Conservation (phyloP, 306 rosid genomes). For the Heteromeles arbutifolia region DNA sequence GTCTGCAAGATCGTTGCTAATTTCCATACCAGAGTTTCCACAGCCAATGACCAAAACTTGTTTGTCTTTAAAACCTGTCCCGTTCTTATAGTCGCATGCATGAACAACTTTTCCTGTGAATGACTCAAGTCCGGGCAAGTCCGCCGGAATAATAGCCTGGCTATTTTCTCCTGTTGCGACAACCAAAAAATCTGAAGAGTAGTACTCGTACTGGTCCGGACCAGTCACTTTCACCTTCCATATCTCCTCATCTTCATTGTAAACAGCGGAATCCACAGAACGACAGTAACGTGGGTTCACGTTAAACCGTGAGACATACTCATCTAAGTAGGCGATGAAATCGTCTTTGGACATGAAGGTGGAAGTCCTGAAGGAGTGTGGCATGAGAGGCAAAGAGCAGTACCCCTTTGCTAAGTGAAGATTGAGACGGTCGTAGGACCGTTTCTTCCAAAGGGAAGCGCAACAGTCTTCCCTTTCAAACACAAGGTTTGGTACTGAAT, state of each 20-base stretch:
- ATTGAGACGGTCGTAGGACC: constrained; percentile 33
- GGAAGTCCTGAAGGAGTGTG: constrained; percentile 18
- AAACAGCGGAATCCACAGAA: constrained; percentile 15
- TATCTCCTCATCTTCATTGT: not conserved
- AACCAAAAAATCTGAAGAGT: constrained; percentile 25
- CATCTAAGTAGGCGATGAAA: constrained; percentile 27
- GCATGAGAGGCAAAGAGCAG: constrained; percentile 26
- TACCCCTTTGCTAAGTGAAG: constrained; percentile 40
- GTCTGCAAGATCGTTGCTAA: constrained; percentile 38
- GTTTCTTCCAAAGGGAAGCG: constrained; percentile 49
- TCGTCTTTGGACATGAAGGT: constrained; percentile 22
- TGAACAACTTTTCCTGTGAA: constrained; percentile 43
- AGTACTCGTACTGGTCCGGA: too few relatives aligned
- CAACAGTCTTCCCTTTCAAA: constrained; percentile 43
- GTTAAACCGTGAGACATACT: constrained; percentile 20
- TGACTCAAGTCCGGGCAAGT: constrained; percentile 21
- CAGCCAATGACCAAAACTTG: constrained; percentile 55
- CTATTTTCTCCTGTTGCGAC: constrained; percentile 38
- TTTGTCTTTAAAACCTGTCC: constrained; percentile 23
- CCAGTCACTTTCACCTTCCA: constrained; percentile 28
- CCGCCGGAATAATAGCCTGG: constrained; percentile 12
- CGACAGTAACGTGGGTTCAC: constrained; percentile 27
- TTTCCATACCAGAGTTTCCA: constrained; percentile 72
- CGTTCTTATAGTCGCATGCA: constrained; percentile 35
- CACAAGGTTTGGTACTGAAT: constrained; percentile 26